Conservation (phyloP, 306 rosid species). For the Myrica gale region DNA sequence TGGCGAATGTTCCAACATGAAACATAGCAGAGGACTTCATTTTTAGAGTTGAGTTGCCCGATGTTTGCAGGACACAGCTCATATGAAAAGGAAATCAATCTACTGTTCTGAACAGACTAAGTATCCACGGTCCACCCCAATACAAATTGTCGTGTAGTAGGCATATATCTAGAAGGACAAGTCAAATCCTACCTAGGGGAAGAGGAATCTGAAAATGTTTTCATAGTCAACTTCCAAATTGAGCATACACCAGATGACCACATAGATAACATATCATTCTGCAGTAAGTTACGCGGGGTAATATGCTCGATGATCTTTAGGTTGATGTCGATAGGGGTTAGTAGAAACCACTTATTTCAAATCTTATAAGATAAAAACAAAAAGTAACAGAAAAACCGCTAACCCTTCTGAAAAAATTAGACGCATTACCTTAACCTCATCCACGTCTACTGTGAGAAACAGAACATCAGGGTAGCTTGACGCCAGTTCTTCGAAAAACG, state of each 20-base stretch:
- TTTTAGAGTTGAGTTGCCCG: neutral
- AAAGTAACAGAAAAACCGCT: neutral
- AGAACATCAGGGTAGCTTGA: constrained; percentile 52
- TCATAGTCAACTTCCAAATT: neutral
- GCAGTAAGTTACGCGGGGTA: neutral
- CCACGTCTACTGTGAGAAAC: constrained; percentile 89
- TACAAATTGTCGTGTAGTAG: neutral
- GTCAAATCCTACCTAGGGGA: neutral
- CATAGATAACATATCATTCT: neutral
- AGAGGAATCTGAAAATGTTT: neutral
- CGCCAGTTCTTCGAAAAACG: constrained; percentile 71
- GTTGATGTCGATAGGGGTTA: neutral
- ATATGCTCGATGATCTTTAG: neutral
- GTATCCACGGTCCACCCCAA: neutral
- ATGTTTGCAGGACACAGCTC: too few species aligned
- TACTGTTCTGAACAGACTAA: neutral
- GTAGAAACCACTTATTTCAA: neutral
- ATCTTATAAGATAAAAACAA: neutral
- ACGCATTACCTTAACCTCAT: constrained; percentile 74
- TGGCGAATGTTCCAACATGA: neutral
- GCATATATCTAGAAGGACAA: neutral
- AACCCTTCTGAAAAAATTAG: constrained; percentile 2
- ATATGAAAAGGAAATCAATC: neutral
- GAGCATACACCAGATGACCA: neutral
- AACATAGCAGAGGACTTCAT: neutral